A percentile compares a stretch with the other conserved stretches of the same genome.
Conservation (phyloP, 768 basidiomycete species). For the Trichaptum fuscoviolaceum region DNA sequence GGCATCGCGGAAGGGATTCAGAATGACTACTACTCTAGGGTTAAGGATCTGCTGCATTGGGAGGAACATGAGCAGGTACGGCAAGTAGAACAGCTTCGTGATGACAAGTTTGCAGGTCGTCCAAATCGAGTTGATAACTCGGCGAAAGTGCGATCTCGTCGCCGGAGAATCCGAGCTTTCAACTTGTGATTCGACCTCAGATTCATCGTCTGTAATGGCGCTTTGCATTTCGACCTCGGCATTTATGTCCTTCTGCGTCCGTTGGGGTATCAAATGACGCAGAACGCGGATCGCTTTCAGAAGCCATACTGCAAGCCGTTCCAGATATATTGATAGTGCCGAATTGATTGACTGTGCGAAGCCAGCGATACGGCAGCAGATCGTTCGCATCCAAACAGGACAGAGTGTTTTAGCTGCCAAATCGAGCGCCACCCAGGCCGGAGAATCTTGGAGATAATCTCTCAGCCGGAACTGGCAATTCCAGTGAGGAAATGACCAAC, state of each 20-base stretch:
- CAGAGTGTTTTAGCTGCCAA: too few relatives aligned
- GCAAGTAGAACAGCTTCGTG: background rate
- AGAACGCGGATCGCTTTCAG: too few relatives aligned
- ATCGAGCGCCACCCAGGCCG: too few relatives aligned
- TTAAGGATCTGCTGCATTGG: background rate
- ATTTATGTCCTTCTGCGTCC: background rate
- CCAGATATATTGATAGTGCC: too few relatives aligned
- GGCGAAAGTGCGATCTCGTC: background rate
- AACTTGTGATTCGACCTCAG: too few relatives aligned
- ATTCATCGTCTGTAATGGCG: too few relatives aligned
- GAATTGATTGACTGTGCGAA: background rate
- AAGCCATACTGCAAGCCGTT: too few relatives aligned
- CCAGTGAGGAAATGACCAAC: background rate
- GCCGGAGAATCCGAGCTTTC: background rate
- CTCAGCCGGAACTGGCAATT: too few relatives aligned
- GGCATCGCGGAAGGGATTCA: background rate
- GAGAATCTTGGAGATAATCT: background rate
- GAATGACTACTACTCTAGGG: too few relatives aligned
- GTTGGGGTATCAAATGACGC: too few relatives aligned
- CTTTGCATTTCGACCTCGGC: background rate
- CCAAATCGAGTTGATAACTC: background rate
- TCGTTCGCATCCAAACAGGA: too few relatives aligned
- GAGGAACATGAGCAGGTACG: background rate
- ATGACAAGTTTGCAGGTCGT: background rate
- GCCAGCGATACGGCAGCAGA: too few relatives aligned